A percentile compares a stretch with the other conserved stretches of the same genome.
Evolutionary conservation across 176 grass and related monocot genomes (phyloP).

Genomic region (Hyparrhenia diplandra): DNA sequence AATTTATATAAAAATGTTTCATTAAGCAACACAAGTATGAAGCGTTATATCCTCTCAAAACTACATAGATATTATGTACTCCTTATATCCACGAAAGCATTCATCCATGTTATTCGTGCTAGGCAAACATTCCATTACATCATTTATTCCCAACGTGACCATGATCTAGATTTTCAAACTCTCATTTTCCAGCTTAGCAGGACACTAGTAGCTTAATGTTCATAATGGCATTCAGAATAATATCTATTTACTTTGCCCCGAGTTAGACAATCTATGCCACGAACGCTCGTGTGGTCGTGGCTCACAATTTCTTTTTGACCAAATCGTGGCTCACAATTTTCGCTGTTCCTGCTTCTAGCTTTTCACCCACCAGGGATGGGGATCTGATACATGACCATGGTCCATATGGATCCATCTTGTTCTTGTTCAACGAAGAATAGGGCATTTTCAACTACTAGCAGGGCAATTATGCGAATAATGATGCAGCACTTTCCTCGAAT

Average conservation of each 20-base stretch:
- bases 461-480: conserved; percentile 9
- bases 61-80: too few species aligned
- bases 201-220: background rate
- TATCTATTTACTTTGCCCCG: conserved; percentile 1
- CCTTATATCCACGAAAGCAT: too few species aligned
- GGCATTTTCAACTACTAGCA: background rate
- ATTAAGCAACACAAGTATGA: too few species aligned
- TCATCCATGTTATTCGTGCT: background rate
- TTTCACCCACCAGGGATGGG: conserved; percentile 26
- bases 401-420: background rate
- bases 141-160: background rate
- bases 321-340: background rate
- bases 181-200: background rate
- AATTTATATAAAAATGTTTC: too few species aligned
- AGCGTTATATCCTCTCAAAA: too few species aligned
- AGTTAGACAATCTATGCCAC: background rate
- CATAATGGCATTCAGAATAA: background rate
- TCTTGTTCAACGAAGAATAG: background rate
- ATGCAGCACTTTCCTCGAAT: conserved; percentile 19
- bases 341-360: background rate
- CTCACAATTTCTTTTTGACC: background rate
- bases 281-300: background rate
- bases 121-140: background rate
- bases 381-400: background rate
- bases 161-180: background rate